Percentiles rank a stretch among this genome's conserved stretches.
These are phyloP conservation scores for Colletotrichum sp. DNA, from an alignment of 2,329 filamentous ascomycete species.

Conservation along the genomic window DNA sequence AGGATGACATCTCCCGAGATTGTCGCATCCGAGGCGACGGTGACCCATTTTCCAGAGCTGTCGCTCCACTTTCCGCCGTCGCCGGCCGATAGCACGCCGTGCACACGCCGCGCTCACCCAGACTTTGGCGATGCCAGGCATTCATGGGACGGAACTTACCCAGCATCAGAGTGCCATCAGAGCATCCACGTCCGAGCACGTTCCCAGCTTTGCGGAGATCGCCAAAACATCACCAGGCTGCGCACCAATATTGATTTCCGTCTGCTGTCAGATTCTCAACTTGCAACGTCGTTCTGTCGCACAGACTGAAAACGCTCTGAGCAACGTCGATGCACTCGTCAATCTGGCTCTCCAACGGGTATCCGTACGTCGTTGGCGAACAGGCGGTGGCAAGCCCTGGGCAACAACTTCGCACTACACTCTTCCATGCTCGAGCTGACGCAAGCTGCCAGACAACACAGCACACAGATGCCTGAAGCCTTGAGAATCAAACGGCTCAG, in stretches of 20 bases:
- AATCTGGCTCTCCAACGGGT: not conserved
- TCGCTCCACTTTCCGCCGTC: slow-evolving; percentile 3
- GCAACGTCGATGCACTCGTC: not conserved
- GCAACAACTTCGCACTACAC: not conserved
- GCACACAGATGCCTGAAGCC: not conserved
- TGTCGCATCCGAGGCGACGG: slow-evolving; percentile 5
- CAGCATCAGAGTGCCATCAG: not conserved
- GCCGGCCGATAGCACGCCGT: not conserved
- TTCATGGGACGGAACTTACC: not conserved
- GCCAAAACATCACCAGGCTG: not conserved
- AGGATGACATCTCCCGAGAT: slow-evolving; percentile 5
- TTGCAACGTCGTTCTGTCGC: not conserved
- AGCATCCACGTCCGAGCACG: not conserved
- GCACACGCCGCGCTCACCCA: not conserved
- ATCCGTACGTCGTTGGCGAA: not conserved
- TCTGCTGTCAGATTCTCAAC: not conserved
- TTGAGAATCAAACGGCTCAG: not conserved
- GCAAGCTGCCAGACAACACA: not conserved
- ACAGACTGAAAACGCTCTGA: not conserved
- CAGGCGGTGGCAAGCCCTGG: not conserved
- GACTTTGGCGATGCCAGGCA: not conserved
- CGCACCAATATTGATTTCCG: not conserved
- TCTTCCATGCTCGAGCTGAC: not conserved
- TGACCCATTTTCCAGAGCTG: not conserved
- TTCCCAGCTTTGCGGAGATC: not conserved